phyloP scores from a whole-genome alignment of 768 basidiomycete species.

The Suillus placidus region DNA sequence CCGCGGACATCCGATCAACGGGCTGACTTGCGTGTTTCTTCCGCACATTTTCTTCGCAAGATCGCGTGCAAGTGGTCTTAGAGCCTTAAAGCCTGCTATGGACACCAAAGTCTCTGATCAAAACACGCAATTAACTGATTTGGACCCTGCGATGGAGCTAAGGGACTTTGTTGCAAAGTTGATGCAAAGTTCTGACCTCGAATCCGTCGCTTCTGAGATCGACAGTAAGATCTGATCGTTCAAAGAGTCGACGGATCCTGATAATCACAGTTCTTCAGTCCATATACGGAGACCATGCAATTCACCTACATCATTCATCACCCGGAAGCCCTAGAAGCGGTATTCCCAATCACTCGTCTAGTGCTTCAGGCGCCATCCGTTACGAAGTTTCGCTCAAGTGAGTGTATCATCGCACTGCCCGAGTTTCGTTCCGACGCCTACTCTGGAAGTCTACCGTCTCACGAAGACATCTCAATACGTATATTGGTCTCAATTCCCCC shows the following conservation, averaged over 20 bases:
- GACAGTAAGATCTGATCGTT: slow-evolving; percentile 35
- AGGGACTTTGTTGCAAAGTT: slow-evolving; percentile 33
- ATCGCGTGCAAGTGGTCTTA: neutral
- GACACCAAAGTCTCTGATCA: neutral
- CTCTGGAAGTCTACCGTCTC: slow-evolving; percentile 49
- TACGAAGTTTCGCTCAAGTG: slow-evolving; percentile 70
- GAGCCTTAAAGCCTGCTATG: slow-evolving; percentile 1
- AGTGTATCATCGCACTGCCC: slow-evolving; percentile 28
- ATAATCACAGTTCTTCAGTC: slow-evolving; percentile 66
- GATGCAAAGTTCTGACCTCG: slow-evolving; percentile 39
- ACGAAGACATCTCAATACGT: slow-evolving; percentile 54
- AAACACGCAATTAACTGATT: slow-evolving; percentile 1
- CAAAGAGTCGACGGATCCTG: slow-evolving; percentile 7
- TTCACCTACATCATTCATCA: slow-evolving; percentile 59
- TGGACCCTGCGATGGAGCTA: slow-evolving; percentile 21
- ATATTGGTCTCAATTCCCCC: slow-evolving; percentile 60
- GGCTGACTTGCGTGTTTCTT: no score
- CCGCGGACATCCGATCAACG: no score
- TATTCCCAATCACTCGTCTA: slow-evolving; percentile 22
- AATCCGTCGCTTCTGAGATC: slow-evolving; percentile 50
- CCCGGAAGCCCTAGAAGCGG: slow-evolving; percentile 15
- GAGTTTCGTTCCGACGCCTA: neutral
- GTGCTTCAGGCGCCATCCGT: slow-evolving; percentile 46
- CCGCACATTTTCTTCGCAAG: neutral
- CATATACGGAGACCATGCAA: slow-evolving; percentile 74